Evolutionary conservation across 2,329 filamentous ascomycete genomes (phyloP).

Genomic region (Tolypocladium inflatum): DNA sequence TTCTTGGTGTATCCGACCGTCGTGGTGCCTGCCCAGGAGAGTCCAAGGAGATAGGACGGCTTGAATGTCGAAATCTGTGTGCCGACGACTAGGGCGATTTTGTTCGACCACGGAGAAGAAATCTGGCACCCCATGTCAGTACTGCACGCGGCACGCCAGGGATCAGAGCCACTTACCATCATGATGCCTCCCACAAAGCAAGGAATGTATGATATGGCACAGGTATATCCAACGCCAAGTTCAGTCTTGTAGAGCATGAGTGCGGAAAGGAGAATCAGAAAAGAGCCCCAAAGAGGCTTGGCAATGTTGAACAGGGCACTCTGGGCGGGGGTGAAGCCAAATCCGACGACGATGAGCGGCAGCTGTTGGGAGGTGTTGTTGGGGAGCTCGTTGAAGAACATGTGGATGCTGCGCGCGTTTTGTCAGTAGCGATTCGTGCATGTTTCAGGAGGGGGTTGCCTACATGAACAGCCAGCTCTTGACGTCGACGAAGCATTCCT

Average conservation of each 20-base stretch:
- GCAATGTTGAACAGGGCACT: slow-evolving; percentile 15
- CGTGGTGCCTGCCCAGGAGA: slow-evolving; percentile 16
- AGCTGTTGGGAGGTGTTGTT: slow-evolving; percentile 16
- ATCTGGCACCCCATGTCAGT: slow-evolving; percentile 1
- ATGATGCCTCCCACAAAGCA: slow-evolving; percentile 14
- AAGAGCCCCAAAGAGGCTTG: slow-evolving; percentile 11
- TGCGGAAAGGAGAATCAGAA: slow-evolving; percentile 11
- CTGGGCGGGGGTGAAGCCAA: slow-evolving; percentile 14
- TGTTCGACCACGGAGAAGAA: slow-evolving; percentile 14
- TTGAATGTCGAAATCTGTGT: slow-evolving; percentile 19
- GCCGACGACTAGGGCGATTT: slow-evolving; percentile 16
- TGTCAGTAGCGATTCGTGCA: neutral
- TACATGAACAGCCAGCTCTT: slow-evolving; percentile 13
- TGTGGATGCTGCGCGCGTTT: slow-evolving; percentile 8
- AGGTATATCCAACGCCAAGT: slow-evolving; percentile 14
- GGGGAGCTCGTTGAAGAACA: slow-evolving; percentile 16
- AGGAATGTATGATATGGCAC: slow-evolving; percentile 14
- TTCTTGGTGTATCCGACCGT: slow-evolving; percentile 14
- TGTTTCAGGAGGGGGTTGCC: neutral
- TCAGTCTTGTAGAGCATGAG: slow-evolving; percentile 10
- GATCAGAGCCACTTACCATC: slow-evolving; percentile 2
- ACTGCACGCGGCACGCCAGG: neutral
- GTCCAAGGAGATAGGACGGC: slow-evolving; percentile 16
- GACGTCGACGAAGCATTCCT: slow-evolving; percentile 10
- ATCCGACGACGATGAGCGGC: slow-evolving; percentile 13